phyloP scores from a whole-genome alignment of 202 grass and related monocot species.

The Panicum hallii region DNA sequence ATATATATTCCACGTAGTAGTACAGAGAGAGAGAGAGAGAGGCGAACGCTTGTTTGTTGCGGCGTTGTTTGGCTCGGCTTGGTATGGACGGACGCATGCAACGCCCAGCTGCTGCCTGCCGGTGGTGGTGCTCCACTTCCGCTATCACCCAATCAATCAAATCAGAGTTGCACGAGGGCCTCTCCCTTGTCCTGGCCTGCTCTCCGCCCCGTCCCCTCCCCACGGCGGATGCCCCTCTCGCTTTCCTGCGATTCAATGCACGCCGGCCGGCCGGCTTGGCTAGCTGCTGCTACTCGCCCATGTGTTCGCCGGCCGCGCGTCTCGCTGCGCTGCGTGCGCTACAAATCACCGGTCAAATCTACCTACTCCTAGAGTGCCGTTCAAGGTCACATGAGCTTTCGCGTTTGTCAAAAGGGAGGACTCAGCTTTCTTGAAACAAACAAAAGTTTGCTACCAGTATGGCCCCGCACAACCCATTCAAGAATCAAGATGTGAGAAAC shows the following conservation, averaged over 20 bases:
- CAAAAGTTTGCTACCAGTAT: conserved; percentile 20
- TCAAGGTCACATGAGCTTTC: not conserved
- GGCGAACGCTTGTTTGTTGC: not conserved
- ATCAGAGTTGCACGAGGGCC: conserved; percentile 64
- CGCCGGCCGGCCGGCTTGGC: too few species aligned
- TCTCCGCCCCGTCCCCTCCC: too few species aligned
- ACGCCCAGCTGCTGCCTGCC: not conserved
- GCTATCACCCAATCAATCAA: conserved; percentile 15
- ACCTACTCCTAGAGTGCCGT: not conserved
- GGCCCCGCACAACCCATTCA: not conserved
- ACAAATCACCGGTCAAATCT: not conserved
- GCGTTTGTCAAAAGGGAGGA: not conserved
- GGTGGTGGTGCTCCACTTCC: not conserved
- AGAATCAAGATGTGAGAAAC: not conserved
- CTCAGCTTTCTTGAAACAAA: conserved; percentile 39
- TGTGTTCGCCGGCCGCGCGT: not conserved
- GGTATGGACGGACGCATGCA: not conserved
- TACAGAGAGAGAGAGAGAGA: too few species aligned
- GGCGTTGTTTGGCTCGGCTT: not conserved
- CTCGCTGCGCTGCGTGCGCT: too few species aligned
- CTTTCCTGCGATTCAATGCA: conserved; percentile 32
- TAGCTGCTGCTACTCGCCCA: not conserved
- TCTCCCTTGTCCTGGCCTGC: conserved; percentile 45
- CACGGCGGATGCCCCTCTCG: conserved; percentile 13
- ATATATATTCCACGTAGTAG: too few species aligned